Base-by-base conservation (phyloP, 768 basidiomycete species). In the Imleria badia region DNA sequence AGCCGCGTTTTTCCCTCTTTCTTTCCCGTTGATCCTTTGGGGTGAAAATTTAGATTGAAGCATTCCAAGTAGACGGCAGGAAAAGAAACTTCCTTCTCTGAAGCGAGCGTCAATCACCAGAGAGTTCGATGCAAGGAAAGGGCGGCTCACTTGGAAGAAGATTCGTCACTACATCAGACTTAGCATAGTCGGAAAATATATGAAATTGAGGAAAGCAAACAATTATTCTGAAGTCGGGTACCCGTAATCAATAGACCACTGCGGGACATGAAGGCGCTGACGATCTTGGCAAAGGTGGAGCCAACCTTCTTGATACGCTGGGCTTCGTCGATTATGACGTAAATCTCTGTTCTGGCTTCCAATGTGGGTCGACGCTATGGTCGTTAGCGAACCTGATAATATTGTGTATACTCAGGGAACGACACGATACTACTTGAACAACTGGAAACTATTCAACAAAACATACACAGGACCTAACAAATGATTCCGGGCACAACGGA, bases 261-360 rank as follows among this genome's bases (percentile, higher is more conserved):
- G 30, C 95, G 83, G 40, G 89, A 91, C 63, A 83, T 81, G 73
- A 98, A 98, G 3, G 89, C 77, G 45, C 96, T 83, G 45, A 98
- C 93, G 65, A 99, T 98, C 73, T 97, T 93, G 15, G 87, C 87
- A 15, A 99, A 81, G 64, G 98, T 88, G 13, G 93, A 96, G 70
- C 98, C 93, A 61, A 96, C 94, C 68, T 98, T 98, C 77, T 98
- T 98, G 81, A 99, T 99, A 22, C 97, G 89, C 66, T 99, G 96
- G 1, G 96, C 96, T 74, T 99, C 96, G 73, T 99, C 96, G 65
- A 99, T 98, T 60, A 90, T 83, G 71, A 98, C 98, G 73, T 98
- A 98, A n/a, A n/a, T n/a, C n/a, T n/a, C n/a, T n/a, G n/a, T n/a
- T n/a, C n/a, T n/a, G n/a, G n/a, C n/a, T n/a, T n/a, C n/a, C n/a